Conservation (phyloP, 257 asterid species). For the Nicotiana otophora region DNA sequence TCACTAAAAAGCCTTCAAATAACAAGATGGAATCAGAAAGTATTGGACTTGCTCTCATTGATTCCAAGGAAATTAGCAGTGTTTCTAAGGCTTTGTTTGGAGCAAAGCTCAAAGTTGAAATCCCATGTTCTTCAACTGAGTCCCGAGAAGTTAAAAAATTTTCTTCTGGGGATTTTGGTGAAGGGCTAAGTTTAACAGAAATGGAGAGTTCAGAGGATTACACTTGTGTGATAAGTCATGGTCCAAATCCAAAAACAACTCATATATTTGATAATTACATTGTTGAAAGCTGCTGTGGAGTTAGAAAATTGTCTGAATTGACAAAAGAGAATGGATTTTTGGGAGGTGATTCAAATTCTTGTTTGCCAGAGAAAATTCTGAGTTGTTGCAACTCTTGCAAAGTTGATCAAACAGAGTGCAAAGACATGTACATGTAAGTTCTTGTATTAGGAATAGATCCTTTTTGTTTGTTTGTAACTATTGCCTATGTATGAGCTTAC, state of each 20-base stretch:
- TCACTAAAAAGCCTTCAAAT: background rate
- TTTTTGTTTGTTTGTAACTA: background rate
- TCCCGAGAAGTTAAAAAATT: slow-evolving; percentile 38
- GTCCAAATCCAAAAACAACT: slow-evolving; percentile 78
- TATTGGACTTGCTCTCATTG: slow-evolving; percentile 72
- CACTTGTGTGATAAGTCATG: slow-evolving; percentile 79
- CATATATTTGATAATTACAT: slow-evolving; percentile 76
- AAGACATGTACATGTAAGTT: slow-evolving; percentile 49
- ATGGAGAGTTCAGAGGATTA: slow-evolving; percentile 97
- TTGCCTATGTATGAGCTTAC: no score
- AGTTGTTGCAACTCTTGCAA: slow-evolving; percentile 56
- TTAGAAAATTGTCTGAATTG: slow-evolving; percentile 16
- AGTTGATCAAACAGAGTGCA: slow-evolving; percentile 43
- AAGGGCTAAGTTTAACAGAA: slow-evolving; percentile 64
- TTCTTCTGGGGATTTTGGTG: slow-evolving; percentile 9
- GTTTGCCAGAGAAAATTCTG: slow-evolving; percentile 27
- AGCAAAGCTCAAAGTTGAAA: slow-evolving; percentile 71
- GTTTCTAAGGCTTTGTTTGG: slow-evolving; percentile 53
- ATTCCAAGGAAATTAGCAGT: slow-evolving; percentile 28
- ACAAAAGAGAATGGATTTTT: slow-evolving; percentile 21
- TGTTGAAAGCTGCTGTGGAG: slow-evolving; percentile 48
- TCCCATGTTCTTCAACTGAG: slow-evolving; percentile 36
- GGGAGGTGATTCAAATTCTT: slow-evolving; percentile 1
- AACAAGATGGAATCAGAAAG: slow-evolving; percentile 34
- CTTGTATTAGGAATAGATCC: background rate